A percentile compares a stretch with the other conserved stretches of the same genome.
Conservation (phyloP, 176 grass and related monocot genomes). For the Triticum monococcum region DNA sequence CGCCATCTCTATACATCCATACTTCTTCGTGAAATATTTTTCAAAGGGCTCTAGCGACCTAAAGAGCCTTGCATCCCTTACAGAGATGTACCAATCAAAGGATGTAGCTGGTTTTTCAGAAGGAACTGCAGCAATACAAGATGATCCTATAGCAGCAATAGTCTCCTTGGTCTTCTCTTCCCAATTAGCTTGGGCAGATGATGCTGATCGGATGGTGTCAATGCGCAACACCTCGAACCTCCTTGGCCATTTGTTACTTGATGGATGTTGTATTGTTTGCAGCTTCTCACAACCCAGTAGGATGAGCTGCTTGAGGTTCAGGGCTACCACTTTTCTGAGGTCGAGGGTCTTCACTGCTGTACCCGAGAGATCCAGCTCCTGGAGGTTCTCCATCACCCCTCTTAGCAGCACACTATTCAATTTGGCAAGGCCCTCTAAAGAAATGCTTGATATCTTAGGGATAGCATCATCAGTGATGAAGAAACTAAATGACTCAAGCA, state of each 20-base stretch:
- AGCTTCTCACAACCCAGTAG: slow-evolving; percentile 9
- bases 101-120: not conserved
- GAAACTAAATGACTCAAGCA: slow-evolving; percentile 4
- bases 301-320: not conserved
- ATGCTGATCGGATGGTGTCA: not conserved
- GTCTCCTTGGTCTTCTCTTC: not conserved
- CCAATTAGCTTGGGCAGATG: not conserved
- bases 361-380: not conserved
- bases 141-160: not conserved
- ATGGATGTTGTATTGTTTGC: not conserved
- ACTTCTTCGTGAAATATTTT: not conserved
- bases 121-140: not conserved
- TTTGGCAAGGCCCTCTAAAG: not conserved
- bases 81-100: not conserved
- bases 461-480: not conserved
- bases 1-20: not conserved
- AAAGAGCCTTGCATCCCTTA: slow-evolving; percentile 8
- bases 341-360: slow-evolving; percentile 1
- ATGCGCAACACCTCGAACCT: not conserved
- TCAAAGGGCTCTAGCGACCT: not conserved
- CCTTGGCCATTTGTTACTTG: no score
- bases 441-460: not conserved
- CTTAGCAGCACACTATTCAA: not conserved
- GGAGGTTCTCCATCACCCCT: not conserved
- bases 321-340: not conserved